Conservation (phyloP, 2,329 filamentous ascomycete species). For the Cytospora leucostoma region DNA sequence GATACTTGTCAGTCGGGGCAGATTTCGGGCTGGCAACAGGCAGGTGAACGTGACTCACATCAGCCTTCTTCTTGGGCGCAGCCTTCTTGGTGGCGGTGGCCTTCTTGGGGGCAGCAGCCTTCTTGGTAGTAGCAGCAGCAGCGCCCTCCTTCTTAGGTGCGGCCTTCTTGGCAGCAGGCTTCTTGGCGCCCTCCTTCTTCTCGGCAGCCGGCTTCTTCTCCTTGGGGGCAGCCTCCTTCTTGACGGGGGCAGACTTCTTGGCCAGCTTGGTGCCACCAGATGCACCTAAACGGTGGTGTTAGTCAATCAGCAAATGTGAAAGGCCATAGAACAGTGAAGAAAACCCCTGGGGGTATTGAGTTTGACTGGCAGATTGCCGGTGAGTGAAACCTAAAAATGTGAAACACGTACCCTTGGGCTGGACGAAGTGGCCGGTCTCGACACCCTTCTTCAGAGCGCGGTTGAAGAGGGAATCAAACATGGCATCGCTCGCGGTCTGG, state of each 20-base stretch:
- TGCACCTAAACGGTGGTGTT: constrained; percentile 54
- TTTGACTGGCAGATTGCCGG: not conserved
- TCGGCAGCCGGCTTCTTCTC: constrained; percentile 37
- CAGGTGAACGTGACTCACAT: constrained; percentile 34
- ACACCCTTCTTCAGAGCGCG: constrained; percentile 79
- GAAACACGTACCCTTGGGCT: constrained; percentile 77
- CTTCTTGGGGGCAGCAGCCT: constrained; percentile 49
- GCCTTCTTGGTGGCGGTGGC: constrained; percentile 46
- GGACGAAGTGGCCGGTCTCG: constrained; percentile 82
- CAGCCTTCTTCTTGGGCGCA: constrained; percentile 30
- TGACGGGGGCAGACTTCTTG: constrained; percentile 36
- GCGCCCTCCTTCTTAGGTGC: constrained; percentile 37
- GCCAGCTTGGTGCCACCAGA: constrained; percentile 92
- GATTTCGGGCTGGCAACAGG: not conserved
- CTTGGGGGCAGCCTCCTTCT: constrained; percentile 38
- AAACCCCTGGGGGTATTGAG: constrained; percentile 2
- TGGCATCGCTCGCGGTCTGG: constrained; percentile 47
- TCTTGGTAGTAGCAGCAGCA: constrained; percentile 44
- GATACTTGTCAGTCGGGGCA: constrained; percentile 21
- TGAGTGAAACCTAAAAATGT: not conserved
- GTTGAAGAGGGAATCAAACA: constrained; percentile 79
- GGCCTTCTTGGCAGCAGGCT: constrained; percentile 43
- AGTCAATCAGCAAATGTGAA: not conserved
- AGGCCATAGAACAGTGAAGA: too few species aligned
- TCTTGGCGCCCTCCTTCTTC: constrained; percentile 35